phyloP scores from a whole-genome alignment of 2,329 filamentous ascomycete genomes.

The Alternaria sp. region DNA sequence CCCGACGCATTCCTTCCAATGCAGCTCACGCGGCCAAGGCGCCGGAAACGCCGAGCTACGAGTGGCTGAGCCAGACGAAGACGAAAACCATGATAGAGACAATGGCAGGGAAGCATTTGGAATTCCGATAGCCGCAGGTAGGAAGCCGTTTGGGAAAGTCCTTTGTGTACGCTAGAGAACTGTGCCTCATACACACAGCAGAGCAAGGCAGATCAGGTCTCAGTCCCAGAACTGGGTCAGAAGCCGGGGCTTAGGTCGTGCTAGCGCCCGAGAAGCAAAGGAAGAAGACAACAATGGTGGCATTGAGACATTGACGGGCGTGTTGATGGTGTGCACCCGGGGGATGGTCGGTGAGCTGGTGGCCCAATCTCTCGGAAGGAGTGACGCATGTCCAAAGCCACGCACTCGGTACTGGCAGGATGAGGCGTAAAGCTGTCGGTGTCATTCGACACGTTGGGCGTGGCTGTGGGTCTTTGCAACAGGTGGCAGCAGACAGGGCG shows the following conservation, averaged over 20 bases:
- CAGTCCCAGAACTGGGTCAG: neutral
- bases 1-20: slow-evolving; percentile 15
- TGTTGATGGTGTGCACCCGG: slow-evolving; percentile 10
- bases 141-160: neutral
- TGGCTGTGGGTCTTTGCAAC: slow-evolving; percentile 13
- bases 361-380: slow-evolving; percentile 11
- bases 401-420: slow-evolving; percentile 2
- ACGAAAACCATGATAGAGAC: neutral
- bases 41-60: slow-evolving; percentile 3
- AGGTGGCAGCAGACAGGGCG: slow-evolving; percentile 14
- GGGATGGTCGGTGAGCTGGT: slow-evolving; percentile 9
- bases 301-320: slow-evolving; percentile 2
- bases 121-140: neutral
- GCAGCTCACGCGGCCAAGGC: slow-evolving; percentile 8
- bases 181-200: neutral
- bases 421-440: slow-evolving; percentile 10
- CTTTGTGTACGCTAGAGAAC: neutral
- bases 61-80: neutral
- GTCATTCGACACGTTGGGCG: slow-evolving; percentile 11
- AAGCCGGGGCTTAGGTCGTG: neutral
- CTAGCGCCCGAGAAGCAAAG: neutral
- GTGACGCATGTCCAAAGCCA: slow-evolving; percentile 8
- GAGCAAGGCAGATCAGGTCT: neutral
- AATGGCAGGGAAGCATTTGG: neutral
- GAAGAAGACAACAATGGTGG: neutral